Evolutionary conservation across 345 rosid species (phyloP).

Genomic region (Gossypium turneri): DNA sequence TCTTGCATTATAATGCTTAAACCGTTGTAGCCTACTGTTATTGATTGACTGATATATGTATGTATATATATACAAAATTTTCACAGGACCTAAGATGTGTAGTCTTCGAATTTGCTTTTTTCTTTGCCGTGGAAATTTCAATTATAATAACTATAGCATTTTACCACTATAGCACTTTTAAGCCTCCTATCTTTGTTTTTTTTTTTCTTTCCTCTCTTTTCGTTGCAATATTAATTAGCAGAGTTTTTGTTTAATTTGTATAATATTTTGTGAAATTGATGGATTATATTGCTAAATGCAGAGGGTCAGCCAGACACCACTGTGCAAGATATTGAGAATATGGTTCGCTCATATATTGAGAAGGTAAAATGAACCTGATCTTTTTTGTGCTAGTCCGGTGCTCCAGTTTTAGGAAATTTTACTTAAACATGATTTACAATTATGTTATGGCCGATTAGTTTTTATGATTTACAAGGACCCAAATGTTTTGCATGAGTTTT

Average conservation of each 20-base stretch:
- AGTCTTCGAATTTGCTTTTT: background rate
- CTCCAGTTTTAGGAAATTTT: background rate
- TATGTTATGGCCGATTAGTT: background rate
- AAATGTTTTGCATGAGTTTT: too few relatives aligned
- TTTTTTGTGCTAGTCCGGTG: background rate
- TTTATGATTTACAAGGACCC: background rate
- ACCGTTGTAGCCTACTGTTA: background rate
- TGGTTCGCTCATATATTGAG: constrained; percentile 95
- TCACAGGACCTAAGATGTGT: background rate
- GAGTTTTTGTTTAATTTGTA: background rate
- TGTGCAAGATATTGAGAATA: constrained; percentile 93
- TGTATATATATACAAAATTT: background rate
- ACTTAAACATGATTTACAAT: background rate
- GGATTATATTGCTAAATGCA: constrained; percentile 31
- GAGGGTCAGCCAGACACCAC: constrained; percentile 97
- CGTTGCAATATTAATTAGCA: background rate
- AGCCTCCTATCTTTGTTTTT: background rate
- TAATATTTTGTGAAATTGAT: constrained; percentile 11
- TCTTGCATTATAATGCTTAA: background rate
- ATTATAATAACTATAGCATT: background rate
- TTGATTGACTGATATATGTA: constrained; percentile 7
- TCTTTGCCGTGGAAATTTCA: background rate
- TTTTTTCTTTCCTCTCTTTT: background rate
- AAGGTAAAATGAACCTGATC: constrained; percentile 50
- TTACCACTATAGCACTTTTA: background rate